Conservation (phyloP, 2,329 filamentous ascomycete genomes). For the Hymenotorrendiella dingleyae region DNA sequence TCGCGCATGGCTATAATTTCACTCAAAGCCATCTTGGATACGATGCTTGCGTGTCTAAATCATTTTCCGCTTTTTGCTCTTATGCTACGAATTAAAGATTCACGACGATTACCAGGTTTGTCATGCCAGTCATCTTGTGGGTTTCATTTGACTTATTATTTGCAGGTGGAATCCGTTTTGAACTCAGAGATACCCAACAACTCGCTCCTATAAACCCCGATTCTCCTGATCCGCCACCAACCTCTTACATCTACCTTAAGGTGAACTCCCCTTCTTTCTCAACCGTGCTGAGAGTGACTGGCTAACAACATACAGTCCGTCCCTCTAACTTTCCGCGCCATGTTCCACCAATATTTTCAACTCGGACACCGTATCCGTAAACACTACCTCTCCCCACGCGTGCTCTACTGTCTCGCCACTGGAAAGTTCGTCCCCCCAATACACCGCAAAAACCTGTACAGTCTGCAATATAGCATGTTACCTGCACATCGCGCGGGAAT, state of each 20-base stretch:
- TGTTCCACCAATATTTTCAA: constrained; percentile 97
- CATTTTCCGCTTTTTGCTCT: constrained; percentile 96
- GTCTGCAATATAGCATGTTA: constrained; percentile 95
- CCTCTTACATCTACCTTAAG: constrained; percentile 82
- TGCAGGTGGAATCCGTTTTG: constrained; percentile 77
- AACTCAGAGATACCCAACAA: constrained; percentile 69
- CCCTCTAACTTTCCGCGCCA: constrained; percentile 81
- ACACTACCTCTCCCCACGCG: constrained; percentile 86
- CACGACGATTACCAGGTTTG: constrained; percentile 75
- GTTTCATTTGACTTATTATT: constrained; percentile 13
- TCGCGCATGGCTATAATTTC: constrained; percentile 93
- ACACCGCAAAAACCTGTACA: constrained; percentile 90
- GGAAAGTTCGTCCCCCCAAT: constrained; percentile 94
- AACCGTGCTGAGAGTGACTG: neutral
- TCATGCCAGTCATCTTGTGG: constrained; percentile 12
- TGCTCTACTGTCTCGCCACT: constrained; percentile 80
- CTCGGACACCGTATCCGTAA: constrained; percentile 87
- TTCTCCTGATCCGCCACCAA: constrained; percentile 38
- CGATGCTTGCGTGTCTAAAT: constrained; percentile 85
- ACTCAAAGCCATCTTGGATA: constrained; percentile 86
- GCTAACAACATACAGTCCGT: constrained; percentile 57
- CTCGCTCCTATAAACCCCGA: constrained; percentile 34
- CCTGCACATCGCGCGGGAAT: constrained; percentile 76
- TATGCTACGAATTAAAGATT: constrained; percentile 94
- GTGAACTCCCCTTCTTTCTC: constrained; percentile 39